Percentiles rank a stretch among this genome's conserved stretches.
These are phyloP conservation scores for Aethionema arabicum DNA, from an alignment of 345 rosid species.

Conservation along the genomic window DNA sequence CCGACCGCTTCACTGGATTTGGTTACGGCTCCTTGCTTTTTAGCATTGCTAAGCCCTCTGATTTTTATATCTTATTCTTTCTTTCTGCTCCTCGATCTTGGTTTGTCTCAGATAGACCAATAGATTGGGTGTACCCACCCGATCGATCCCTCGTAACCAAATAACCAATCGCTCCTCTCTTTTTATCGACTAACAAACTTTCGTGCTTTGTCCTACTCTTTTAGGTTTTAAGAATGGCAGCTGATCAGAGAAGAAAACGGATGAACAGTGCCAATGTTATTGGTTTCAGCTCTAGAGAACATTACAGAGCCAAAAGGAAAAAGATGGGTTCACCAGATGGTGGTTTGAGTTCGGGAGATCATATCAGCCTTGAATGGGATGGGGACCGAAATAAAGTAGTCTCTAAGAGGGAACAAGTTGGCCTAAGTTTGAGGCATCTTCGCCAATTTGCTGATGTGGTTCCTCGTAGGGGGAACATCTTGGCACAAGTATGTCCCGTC, in stretches of 20 bases:
- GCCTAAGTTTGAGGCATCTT: slow-evolving; percentile 60
- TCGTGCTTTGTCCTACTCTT: neutral
- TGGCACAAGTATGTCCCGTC: slow-evolving; percentile 68
- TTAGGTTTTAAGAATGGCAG: slow-evolving; percentile 56
- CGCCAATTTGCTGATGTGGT: slow-evolving; percentile 51
- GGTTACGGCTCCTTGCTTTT: slow-evolving; percentile 6
- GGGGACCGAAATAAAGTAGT: slow-evolving; percentile 54
- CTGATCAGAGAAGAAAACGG: slow-evolving; percentile 81
- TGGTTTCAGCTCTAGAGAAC: slow-evolving; percentile 56
- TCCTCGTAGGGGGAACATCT: slow-evolving; percentile 39
- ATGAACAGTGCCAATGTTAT: slow-evolving; percentile 57
- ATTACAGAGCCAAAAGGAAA: slow-evolving; percentile 65
- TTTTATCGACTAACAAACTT: slow-evolving; percentile 19
- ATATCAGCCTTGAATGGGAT: slow-evolving; percentile 88
- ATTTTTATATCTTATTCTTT: slow-evolving; percentile 6
- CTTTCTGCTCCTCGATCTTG: slow-evolving; percentile 7
- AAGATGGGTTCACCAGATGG: slow-evolving; percentile 44
- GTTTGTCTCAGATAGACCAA: slow-evolving; percentile 22
- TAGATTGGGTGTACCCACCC: slow-evolving; percentile 4
- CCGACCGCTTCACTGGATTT: slow-evolving; percentile 11
- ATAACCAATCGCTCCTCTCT: slow-evolving; percentile 6
- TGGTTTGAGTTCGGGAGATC: slow-evolving; percentile 55
- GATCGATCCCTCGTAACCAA: slow-evolving; percentile 11
- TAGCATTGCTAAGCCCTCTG: slow-evolving; percentile 20
- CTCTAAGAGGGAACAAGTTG: slow-evolving; percentile 87